phyloP scores from a whole-genome alignment of 2,329 filamentous ascomycete genomes.

The Alternaria metachromatica region DNA sequence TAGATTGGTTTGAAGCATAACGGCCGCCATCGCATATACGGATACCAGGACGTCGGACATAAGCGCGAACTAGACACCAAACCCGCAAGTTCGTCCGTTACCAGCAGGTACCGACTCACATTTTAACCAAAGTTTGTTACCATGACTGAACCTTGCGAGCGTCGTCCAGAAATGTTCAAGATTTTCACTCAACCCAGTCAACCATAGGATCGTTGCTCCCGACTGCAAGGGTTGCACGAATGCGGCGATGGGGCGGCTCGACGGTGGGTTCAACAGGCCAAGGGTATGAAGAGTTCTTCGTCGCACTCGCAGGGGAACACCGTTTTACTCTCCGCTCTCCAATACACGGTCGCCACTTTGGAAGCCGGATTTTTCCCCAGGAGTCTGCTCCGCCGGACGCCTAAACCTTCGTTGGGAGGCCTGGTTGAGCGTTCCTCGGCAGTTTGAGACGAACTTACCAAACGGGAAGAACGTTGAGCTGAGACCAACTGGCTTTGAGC shows the following conservation, averaged over 20 bases:
- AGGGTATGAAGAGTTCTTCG: background rate
- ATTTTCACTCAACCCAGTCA: background rate
- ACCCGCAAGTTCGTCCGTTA: background rate
- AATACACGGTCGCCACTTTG: background rate
- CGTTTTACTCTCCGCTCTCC: background rate
- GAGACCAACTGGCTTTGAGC: background rate
- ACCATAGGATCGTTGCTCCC: background rate
- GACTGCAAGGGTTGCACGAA: background rate
- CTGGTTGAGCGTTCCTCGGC: background rate
- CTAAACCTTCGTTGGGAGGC: background rate
- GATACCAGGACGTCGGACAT: background rate
- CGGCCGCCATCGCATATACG: no score
- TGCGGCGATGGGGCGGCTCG: background rate
- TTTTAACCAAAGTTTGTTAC: background rate
- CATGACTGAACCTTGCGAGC: background rate
- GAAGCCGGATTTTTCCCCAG: background rate
- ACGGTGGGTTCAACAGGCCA: background rate
- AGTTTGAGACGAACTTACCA: slow-evolving; percentile 1
- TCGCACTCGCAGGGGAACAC: background rate
- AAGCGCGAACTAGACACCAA: background rate
- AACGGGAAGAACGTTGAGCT: slow-evolving; percentile 2
- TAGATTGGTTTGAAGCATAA: no score
- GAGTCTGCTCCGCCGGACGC: background rate
- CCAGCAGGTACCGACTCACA: background rate
- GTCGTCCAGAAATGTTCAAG: background rate